Evolutionary conservation across 257 asterid genomes (phyloP), one percentile per base, ranked within the genome.

Genomic region (Lithospermum erythrorhizon): DNA sequence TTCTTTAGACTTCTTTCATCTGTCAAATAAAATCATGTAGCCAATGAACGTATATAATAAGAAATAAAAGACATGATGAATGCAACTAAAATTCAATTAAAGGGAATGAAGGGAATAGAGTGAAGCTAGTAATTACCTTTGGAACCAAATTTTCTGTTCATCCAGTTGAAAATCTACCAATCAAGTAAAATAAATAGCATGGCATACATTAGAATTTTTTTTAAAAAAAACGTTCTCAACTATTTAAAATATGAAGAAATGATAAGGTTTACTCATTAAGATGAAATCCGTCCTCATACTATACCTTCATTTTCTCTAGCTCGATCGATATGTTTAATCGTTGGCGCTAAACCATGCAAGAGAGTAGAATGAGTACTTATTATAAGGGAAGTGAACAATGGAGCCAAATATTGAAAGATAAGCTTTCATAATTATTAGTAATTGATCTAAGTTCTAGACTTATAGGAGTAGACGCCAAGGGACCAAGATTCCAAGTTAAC

Each of bases 101-200:
- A 41, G 22, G 21, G 30, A 47, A 21, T 0, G 19, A 19, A 45
- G 10, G 8, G 14, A 56, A 25, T 9, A 25, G 18, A 35, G 22
- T 11, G 21, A 32, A 27, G 21, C 1, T 35, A 9, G 14, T 24
- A 19, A 1, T 35, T 76, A 81, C 94, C 95, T 84, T 75, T 81
- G 32, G 64, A 77, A 65, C 64, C 52, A 54, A 76, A 69, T 71
- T 76, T 83, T 59, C 94, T 87, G 67, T 87, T 90, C 72, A 87
- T 81, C 95, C 95, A 87, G 54, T 78, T 84, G 80, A 87, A 87
- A 79, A 87, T 84, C 94, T 87, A 72, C 14, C 55, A n/a, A n/a
- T n/a, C n/a, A 9, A 58, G 10, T 59, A 0, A 10, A 32, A 45
- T 27, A 14, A 17, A 17, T 27, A 29, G 7, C 53, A 47, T 49